A percentile compares a stretch with the other conserved stretches of the same genome.
phyloP scores from a whole-genome alignment of 1,284 basidiomycete species.

The Amylostereum chailletii region DNA sequence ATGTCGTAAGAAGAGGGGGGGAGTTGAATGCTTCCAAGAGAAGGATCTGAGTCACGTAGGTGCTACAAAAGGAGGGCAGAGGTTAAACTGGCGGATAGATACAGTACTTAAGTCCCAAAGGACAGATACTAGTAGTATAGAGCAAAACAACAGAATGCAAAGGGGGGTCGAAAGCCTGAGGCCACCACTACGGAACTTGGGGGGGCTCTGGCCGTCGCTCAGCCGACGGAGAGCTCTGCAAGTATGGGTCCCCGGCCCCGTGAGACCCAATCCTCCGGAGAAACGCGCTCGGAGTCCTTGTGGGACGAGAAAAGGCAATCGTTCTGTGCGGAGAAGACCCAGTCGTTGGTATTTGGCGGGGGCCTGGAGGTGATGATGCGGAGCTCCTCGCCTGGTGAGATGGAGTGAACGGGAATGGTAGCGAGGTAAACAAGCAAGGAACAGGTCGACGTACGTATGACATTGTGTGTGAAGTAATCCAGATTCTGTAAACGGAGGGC shows the following conservation, averaged over 20 bases:
- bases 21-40: too few species aligned
- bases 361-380: constrained; percentile 45
- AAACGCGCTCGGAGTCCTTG: constrained; percentile 24
- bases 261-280: constrained; percentile 47
- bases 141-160: too few species aligned
- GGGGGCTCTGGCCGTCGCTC: too few species aligned
- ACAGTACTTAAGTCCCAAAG: too few species aligned
- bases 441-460: constrained; percentile 38
- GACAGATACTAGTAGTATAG: too few species aligned
- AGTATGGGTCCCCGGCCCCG: constrained; percentile 23
- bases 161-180: too few species aligned
- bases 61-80: too few species aligned
- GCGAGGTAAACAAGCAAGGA: constrained; percentile 1
- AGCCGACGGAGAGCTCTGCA: too few species aligned
- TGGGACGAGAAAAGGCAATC: constrained; percentile 38
- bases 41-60: too few species aligned
- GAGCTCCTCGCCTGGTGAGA: constrained; percentile 39
- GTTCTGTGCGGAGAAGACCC: constrained; percentile 54
- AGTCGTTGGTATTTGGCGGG: constrained; percentile 45
- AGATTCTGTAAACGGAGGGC: constrained; percentile 25
- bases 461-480: constrained; percentile 58
- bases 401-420: not conserved
- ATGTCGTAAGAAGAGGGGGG: too few species aligned
- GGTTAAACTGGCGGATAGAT: too few species aligned
- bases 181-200: too few species aligned